Conservation (phyloP, 805 yeast genomes). For the Wickerhamomyces subpelliculosus region DNA sequence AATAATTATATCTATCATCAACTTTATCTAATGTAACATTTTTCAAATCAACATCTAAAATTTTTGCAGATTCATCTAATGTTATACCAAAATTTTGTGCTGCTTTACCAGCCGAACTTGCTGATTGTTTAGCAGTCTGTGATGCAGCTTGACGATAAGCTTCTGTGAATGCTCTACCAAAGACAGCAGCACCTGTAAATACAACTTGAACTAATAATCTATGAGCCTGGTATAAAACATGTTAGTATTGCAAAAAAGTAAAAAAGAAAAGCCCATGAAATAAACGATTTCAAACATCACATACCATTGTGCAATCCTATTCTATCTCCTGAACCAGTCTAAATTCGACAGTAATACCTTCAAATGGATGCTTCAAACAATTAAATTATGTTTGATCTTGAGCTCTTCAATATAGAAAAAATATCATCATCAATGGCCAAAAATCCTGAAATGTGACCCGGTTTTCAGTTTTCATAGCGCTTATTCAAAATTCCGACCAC, state of each 20-base stretch:
- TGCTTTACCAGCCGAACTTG: constrained; percentile 40
- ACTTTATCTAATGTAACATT: constrained; percentile 52
- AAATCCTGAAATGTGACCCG: too few species aligned
- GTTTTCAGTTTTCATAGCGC: too few species aligned
- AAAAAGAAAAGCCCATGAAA: too few species aligned
- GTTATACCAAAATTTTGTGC: constrained; percentile 61
- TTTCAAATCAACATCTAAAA: constrained; percentile 67
- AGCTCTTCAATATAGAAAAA: too few species aligned
- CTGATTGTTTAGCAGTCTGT: constrained; percentile 71
- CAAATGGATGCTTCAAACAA: too few species aligned
- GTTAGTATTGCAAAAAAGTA: constrained; percentile 1
- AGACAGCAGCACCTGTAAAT: constrained; percentile 91
- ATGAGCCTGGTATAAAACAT: constrained; percentile 54
- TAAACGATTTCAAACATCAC: background rate
- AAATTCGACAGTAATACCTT: too few species aligned
- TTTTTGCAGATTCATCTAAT: constrained; percentile 86
- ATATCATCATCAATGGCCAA: too few species aligned
- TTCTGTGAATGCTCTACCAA: constrained; percentile 93
- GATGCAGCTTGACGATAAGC: constrained; percentile 97
- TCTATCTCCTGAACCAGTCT: too few species aligned
- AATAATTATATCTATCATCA: constrained; percentile 66
- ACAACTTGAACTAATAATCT: constrained; percentile 84
- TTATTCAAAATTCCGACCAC: too few species aligned
- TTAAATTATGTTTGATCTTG: too few species aligned
- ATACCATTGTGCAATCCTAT: too few species aligned